Evolutionary conservation across 164 flowering plant species (phyloP).

Genomic region (Macadamia integrifolia): DNA sequence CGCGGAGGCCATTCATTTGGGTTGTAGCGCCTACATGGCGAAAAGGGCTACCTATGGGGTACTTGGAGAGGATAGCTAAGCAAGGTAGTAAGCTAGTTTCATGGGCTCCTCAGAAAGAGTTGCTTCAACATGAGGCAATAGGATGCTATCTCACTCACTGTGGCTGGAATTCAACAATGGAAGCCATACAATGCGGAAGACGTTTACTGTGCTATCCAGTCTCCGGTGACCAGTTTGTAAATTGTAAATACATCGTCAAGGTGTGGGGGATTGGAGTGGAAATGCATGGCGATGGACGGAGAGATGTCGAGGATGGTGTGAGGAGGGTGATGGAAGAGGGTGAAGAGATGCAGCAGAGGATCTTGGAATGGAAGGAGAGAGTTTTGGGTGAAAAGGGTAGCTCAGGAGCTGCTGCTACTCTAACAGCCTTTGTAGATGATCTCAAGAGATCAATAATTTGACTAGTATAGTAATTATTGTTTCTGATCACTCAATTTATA

Average conservation of each 20-base stretch:
- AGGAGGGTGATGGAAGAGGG: conserved; percentile 31
- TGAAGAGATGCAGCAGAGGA: conserved; percentile 31
- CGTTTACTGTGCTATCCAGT: conserved; percentile 60
- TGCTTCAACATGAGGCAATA: conserved; percentile 47
- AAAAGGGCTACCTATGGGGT: conserved; percentile 49
- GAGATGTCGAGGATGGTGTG: conserved; percentile 40
- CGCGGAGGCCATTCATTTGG: conserved; percentile 59
- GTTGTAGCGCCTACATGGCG: conserved; percentile 46
- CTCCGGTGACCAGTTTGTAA: conserved; percentile 75
- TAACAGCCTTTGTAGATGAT: conserved; percentile 27
- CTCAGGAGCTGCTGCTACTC: conserved; percentile 18
- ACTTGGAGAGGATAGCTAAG: conserved; percentile 24
- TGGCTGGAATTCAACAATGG: conserved; percentile 88
- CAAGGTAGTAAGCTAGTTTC: conserved; percentile 44
- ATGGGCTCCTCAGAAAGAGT: conserved; percentile 79
- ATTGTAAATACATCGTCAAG: conserved; percentile 47
- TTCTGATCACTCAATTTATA: no score
- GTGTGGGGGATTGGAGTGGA: conserved; percentile 61
- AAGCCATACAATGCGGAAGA: conserved; percentile 52
- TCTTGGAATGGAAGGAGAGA: conserved; percentile 31
- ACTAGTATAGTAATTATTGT: no score
- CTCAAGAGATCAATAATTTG: conserved; percentile 3
- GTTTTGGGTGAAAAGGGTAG: conserved; percentile 36
- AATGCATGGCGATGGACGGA: conserved; percentile 25
- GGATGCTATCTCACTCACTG: conserved; percentile 74